A percentile compares a stretch with the other conserved stretches of the same genome.
Evolutionary conservation across 139 green algal genomes (phyloP).

Genomic region (Chlorella sp.): DNA sequence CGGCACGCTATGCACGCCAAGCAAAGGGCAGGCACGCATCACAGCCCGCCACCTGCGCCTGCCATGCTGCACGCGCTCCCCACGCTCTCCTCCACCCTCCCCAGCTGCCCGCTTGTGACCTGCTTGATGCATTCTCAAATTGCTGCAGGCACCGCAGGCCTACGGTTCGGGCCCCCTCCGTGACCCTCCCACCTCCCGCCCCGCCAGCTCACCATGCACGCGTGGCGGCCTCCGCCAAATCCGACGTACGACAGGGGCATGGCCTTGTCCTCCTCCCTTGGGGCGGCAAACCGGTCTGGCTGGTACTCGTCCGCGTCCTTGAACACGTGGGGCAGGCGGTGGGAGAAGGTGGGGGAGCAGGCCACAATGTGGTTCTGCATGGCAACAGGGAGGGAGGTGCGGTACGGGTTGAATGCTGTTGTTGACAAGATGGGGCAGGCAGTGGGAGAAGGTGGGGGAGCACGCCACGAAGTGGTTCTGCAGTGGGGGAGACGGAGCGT

Average conservation of each 20-base stretch:
- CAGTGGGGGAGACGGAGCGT: neutral
- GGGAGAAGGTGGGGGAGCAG: constrained; percentile 88
- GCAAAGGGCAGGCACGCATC: too few species aligned
- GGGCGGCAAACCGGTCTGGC: constrained; percentile 81
- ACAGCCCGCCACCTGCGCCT: too few species aligned
- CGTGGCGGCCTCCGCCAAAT: constrained; percentile 96
- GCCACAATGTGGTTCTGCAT: constrained; percentile 88
- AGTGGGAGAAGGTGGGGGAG: constrained; percentile 91
- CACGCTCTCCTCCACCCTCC: too few species aligned
- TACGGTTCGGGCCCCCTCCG: too few species aligned
- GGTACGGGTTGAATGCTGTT: too few species aligned
- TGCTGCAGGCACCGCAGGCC: too few species aligned
- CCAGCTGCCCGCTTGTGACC: too few species aligned
- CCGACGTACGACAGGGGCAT: constrained; percentile 89
- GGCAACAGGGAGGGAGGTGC: too few species aligned
- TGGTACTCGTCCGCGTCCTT: constrained; percentile 81
- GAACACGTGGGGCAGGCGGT: constrained; percentile 87
- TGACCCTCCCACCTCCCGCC: neutral
- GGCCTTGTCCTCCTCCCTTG: constrained; percentile 87
- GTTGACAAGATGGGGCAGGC: constrained; percentile 82
- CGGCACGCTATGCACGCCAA: too few species aligned
- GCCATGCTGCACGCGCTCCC: too few species aligned
- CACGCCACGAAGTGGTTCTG: constrained; percentile 89
- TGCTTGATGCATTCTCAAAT: too few species aligned
- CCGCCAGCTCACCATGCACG: constrained; percentile 82